Percentiles rank a stretch among this genome's conserved stretches.
Evolutionary conservation across 2,329 filamentous ascomycete species (phyloP).

Genomic region (Harringtonia lauricola): DNA sequence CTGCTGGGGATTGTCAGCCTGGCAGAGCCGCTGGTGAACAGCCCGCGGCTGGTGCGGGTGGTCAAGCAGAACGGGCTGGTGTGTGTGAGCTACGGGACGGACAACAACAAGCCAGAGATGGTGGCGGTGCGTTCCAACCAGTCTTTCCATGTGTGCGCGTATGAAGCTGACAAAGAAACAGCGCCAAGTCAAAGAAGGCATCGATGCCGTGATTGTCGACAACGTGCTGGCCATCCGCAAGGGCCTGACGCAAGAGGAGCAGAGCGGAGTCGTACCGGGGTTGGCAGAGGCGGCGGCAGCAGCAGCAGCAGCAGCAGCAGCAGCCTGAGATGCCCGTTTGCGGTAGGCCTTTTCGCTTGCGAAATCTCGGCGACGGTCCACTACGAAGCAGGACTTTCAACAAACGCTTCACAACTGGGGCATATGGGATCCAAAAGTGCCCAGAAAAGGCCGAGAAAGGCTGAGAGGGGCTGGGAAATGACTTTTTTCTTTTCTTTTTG

Average conservation of each 20-base stretch:
- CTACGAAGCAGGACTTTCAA: too few relatives aligned
- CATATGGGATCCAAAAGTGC: too few relatives aligned
- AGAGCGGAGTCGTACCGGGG: conserved; percentile 3
- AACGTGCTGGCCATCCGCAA: conserved; percentile 87
- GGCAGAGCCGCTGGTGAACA: conserved; percentile 81
- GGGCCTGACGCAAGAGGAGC: conserved; percentile 52
- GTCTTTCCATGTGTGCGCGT: not conserved
- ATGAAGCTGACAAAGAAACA: conserved; percentile 27
- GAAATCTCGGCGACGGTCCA: too few relatives aligned
- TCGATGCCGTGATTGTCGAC: conserved; percentile 96
- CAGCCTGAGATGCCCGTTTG: too few relatives aligned
- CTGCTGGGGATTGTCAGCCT: conserved; percentile 80
- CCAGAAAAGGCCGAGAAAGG: too few relatives aligned
- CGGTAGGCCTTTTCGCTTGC: too few relatives aligned
- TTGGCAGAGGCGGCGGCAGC: not conserved
- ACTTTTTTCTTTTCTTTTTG: too few relatives aligned
- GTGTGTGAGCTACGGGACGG: conserved; percentile 83
- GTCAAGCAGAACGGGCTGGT: conserved; percentile 92
- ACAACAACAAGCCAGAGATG: conserved; percentile 80
- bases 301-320: too few relatives aligned
- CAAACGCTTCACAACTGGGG: too few relatives aligned
- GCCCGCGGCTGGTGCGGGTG: conserved; percentile 77
- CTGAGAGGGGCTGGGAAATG: too few relatives aligned
- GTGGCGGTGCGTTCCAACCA: conserved; percentile 55
- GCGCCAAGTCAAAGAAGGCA: conserved; percentile 87